Evolutionary conservation across 345 rosid species (phyloP).

Genomic region (Durio zibethinus): DNA sequence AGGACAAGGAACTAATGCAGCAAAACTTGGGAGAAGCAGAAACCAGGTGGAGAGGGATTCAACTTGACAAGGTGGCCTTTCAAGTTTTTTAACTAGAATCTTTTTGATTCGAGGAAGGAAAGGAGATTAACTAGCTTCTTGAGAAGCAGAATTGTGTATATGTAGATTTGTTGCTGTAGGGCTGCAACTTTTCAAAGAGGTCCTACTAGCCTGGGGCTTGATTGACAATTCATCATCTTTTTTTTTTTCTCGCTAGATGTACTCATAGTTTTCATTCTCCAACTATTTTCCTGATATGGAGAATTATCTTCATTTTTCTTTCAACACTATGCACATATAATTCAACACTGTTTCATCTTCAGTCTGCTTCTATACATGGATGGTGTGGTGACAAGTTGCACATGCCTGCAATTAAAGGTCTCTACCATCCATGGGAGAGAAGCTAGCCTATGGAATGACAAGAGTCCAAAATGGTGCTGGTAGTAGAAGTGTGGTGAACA

Average conservation of each 20-base stretch:
- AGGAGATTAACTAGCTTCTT: background rate
- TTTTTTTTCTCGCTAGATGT: background rate
- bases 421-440: background rate
- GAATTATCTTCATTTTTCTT: background rate
- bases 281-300: background rate
- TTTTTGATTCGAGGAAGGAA: background rate
- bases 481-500: background rate
- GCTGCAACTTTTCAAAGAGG: constrained; percentile 5
- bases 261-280: background rate
- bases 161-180: background rate
- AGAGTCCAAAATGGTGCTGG: background rate
- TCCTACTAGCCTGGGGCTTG: constrained; percentile 1
- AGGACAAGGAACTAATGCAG: background rate
- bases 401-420: background rate
- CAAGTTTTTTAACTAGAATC: too few species aligned
- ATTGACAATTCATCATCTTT: constrained; percentile 1
- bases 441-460: background rate
- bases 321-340: background rate
- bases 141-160: background rate
- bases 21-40: background rate
- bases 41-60: background rate
- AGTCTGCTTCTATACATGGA: background rate
- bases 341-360: background rate
- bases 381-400: background rate
- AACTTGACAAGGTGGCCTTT: background rate